Evolutionary conservation across 139 green algal species (phyloP).

Genomic region (Coelastrella sp.): DNA sequence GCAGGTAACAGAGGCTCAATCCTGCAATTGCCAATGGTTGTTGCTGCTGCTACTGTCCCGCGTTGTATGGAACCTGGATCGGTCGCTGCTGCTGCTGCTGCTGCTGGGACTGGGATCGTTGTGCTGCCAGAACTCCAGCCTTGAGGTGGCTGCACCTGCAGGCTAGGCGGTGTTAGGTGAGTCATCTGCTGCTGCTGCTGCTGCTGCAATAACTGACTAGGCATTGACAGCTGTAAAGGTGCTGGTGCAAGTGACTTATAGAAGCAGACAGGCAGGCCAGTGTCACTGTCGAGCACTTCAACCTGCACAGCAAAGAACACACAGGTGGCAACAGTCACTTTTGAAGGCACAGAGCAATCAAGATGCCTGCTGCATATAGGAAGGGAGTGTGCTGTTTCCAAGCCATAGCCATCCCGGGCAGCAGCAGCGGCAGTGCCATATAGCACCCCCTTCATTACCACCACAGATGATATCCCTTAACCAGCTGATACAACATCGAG

Average conservation of each 20-base stretch:
- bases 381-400: no score
- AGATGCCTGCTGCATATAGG: no score
- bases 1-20: neutral
- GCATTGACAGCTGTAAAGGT: conserved; percentile 19
- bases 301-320: neutral
- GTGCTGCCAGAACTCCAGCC: neutral
- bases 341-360: no score
- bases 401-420: no score
- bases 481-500: no score
- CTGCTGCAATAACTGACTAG: neutral
- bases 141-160: neutral
- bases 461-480: no score
- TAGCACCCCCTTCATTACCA: no score
- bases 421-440: no score
- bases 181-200: neutral
- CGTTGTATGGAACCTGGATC: neutral
- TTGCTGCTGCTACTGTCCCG: neutral
- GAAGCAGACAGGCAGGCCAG: neutral
- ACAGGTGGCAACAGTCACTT: neutral
- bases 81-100: neutral
- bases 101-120: neutral
- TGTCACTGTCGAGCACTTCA: neutral
- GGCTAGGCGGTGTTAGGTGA: neutral
- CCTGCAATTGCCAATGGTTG: neutral
- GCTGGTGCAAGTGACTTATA: neutral